Conservation (phyloP, 768 basidiomycete species). For the Auricularia heimuer region DNA sequence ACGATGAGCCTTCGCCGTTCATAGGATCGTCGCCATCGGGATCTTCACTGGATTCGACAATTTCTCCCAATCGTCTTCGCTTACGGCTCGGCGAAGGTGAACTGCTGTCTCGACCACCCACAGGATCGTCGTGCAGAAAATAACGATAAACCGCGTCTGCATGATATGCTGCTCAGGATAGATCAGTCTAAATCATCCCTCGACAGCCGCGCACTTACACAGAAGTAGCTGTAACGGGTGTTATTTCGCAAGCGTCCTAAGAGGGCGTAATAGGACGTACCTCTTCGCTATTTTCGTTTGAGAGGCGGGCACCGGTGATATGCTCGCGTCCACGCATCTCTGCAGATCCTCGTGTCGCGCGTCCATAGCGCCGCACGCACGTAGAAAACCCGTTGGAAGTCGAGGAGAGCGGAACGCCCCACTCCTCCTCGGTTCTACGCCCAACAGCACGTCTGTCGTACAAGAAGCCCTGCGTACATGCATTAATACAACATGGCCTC, state of each 20-base stretch:
- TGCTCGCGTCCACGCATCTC: constrained; percentile 40
- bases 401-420: constrained; percentile 45
- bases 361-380: constrained; percentile 75
- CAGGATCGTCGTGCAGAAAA: constrained; percentile 58
- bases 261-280: constrained; percentile 29
- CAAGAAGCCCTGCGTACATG: constrained; percentile 51
- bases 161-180: constrained; percentile 47
- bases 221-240: constrained; percentile 43
- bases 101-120: neutral
- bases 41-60: neutral
- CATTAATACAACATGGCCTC: neutral
- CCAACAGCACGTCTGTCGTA: constrained; percentile 74
- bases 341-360: constrained; percentile 26
- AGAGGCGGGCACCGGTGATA: constrained; percentile 69
- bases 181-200: neutral
- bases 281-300: constrained; percentile 62
- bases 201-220: constrained; percentile 33
- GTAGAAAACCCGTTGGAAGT: constrained; percentile 44
- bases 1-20: too few species aligned
- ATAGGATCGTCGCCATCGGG: too few species aligned
- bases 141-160: constrained; percentile 65
- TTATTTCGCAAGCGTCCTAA: too few species aligned
- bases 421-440: constrained; percentile 50
- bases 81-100: neutral
- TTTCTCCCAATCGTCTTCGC: neutral